Base-by-base conservation (phyloP, 2,329 filamentous ascomycete genomes). In the Tolypocladium capitatum region DNA sequence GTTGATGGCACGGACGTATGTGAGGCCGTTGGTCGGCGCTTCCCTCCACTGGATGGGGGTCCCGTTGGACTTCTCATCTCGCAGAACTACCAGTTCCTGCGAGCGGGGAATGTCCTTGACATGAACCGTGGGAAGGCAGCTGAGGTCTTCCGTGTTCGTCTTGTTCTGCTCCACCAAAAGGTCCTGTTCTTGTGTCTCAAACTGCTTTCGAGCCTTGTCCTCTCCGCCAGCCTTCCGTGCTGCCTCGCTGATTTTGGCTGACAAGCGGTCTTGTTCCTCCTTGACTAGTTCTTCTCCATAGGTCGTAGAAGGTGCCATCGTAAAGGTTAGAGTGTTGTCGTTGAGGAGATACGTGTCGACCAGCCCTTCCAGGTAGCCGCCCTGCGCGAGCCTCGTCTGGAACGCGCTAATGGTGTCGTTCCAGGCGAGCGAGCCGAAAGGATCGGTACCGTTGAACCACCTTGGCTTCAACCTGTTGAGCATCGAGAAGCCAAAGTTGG, bases 381-480 rank as follows among this genome's bases (percentile, higher is more conserved):
- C 85, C 60, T 86, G 72, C 1, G 81, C 80, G 55, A 91, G 83
- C 57, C 81, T 79, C 1, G 75, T 68, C 66, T 95, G 84, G 67
- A 98, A 98, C 6, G 81, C 81, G 27, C 82, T 72, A 4, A 97
- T 82, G 1, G 87, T 88, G 40, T 92, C 84, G 57, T 95, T 92
- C 88, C 90, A 97, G 2, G 88, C 84, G 33, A 98, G 71, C 13
- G 87, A 83, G 54, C 94, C 83, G 65, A 97, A 94, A 0, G 92
- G 91, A 62, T 97, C 87, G 4, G 89, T 81, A 5, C 91, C 92
- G 49, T 92, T 94, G 67, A 98, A 97, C 92, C 92, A 98, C 50
- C 85, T 83, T 2, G 88, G 84, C 61, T 94, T 86, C 8, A 96
- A 74, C 38, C 91, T 81, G 56, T 95, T 87, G 65, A 98, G 80